Evolutionary conservation across 345 rosid genomes (phyloP), one percentile per base, ranked within the genome.

Genomic region (Corymbia maculata): DNA sequence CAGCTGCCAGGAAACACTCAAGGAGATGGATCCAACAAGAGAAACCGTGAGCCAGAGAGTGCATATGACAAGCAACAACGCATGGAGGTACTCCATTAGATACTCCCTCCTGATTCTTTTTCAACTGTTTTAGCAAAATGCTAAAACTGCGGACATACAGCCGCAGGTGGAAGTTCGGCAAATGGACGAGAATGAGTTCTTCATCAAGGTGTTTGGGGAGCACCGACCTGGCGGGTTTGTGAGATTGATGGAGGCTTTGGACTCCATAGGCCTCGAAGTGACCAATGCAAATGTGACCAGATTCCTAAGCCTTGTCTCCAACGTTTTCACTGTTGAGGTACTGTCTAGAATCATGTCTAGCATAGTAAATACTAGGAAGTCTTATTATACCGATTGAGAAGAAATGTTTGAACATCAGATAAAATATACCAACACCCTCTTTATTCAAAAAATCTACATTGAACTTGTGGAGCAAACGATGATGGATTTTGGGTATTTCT

Each of bases 301-400:
- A 89, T 94, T 51, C 91, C 91, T 92, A 87, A 91, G 97, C 86
- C 98, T 97, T 52, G 98, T 97, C 82, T 96, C 99, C 3, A 97
- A 97, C 91, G 95, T 98, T 88, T 94, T 98, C 92, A 94, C 92
- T 87, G 99, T 97, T 13, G 94, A 95, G 99, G 99, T 97, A 92
- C 88, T 19, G 44, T n/a, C 5, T 14, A 47, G 30, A 16, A 84
- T 12, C 30, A 59, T 36, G 16, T 68, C 44, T 45, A 59, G 51
- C 51, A 19, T 32, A 26, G 52, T 15, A 85, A 85, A 85, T 52
- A 26, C 53, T 49, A 7, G 55, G 52, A 49, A 50, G 32, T 42
- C 84, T 75, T 42, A 13, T 7, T 13, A 51, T 50, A 8, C 86
- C 6, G 4, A 51, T 26, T 85, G 42, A 26, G 86, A 85, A 52